phyloP scores from a whole-genome alignment of 2,329 filamentous ascomycete genomes.

The Stemphylium lycopersici region DNA sequence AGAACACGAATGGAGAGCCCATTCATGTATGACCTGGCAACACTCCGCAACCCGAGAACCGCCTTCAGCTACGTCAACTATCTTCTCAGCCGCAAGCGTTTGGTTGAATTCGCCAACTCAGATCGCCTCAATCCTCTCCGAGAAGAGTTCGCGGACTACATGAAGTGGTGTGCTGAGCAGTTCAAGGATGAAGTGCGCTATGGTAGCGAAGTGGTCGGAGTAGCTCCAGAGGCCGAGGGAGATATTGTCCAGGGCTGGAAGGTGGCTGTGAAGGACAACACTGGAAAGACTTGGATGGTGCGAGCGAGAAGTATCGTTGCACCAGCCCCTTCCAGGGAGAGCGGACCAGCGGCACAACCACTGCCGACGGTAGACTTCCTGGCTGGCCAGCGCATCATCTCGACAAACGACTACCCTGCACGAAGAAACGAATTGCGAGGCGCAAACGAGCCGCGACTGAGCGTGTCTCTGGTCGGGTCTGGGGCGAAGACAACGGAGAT shows the following conservation, averaged over 20 bases:
- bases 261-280: conserved; percentile 33
- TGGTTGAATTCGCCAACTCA: conserved; percentile 47
- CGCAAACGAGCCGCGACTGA: conserved; percentile 35
- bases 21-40: conserved; percentile 46
- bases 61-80: conserved; percentile 46
- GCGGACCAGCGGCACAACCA: conserved; percentile 20
- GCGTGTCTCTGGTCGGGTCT: conserved; percentile 42
- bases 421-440: conserved; percentile 40
- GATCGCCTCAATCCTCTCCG: conserved; percentile 46
- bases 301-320: conserved; percentile 36
- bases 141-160: conserved; percentile 49
- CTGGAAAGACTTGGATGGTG: conserved; percentile 32
- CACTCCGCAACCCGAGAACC: conserved; percentile 44
- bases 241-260: conserved; percentile 35
- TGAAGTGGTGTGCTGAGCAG: conserved; percentile 45
- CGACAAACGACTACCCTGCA: conserved; percentile 39
- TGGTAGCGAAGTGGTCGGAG: conserved; percentile 37
- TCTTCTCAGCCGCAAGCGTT: conserved; percentile 37
- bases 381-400: conserved; percentile 43
- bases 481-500: conserved; percentile 37
- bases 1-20: conserved; percentile 44
- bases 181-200: conserved; percentile 43
- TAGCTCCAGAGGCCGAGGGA: conserved; percentile 32
- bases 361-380: conserved; percentile 38
- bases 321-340: conserved; percentile 30